A percentile compares a stretch with the other conserved stretches of the same genome.
Evolutionary conservation across 345 rosid species (phyloP).

Genomic region (Bretschneidera sinensis): DNA sequence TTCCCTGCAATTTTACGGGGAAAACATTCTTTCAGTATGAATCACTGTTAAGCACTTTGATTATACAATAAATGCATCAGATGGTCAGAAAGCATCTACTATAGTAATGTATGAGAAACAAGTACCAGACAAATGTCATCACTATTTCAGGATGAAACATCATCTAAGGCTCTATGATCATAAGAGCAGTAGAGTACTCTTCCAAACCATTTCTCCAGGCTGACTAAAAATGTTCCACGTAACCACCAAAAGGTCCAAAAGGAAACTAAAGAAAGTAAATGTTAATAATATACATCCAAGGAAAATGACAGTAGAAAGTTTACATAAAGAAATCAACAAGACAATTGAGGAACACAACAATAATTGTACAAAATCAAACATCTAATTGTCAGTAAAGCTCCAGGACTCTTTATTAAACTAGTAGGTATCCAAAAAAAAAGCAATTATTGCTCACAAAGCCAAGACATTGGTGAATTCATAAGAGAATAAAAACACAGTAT

Average conservation of each 20-base stretch:
- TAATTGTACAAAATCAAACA: constrained; percentile 8
- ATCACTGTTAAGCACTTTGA: not conserved
- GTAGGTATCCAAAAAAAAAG: not conserved
- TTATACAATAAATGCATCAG: not conserved
- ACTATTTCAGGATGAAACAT: not conserved
- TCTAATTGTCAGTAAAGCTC: not conserved
- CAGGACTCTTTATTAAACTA: not conserved
- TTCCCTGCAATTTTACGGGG: no score
- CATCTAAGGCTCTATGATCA: not conserved
- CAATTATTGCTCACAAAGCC: not conserved
- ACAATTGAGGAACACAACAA: constrained; percentile 10
- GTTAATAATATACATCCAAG: constrained; percentile 1
- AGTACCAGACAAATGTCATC: no score
- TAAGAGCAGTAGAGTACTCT: not conserved
- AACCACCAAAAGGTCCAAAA: not conserved
- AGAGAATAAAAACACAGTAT: not conserved
- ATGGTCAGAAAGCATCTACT: not conserved
- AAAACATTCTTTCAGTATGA: no score
- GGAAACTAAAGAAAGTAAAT: no score
- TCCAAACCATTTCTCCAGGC: not conserved
- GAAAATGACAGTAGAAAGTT: not conserved
- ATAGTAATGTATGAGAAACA: no score
- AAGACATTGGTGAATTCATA: not conserved
- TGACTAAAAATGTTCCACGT: not conserved
- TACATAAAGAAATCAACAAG: not conserved